Evolutionary conservation across 805 yeast genomes (phyloP), one percentile per base, ranked within the genome.

Genomic region (Starmerella sp.): DNA sequence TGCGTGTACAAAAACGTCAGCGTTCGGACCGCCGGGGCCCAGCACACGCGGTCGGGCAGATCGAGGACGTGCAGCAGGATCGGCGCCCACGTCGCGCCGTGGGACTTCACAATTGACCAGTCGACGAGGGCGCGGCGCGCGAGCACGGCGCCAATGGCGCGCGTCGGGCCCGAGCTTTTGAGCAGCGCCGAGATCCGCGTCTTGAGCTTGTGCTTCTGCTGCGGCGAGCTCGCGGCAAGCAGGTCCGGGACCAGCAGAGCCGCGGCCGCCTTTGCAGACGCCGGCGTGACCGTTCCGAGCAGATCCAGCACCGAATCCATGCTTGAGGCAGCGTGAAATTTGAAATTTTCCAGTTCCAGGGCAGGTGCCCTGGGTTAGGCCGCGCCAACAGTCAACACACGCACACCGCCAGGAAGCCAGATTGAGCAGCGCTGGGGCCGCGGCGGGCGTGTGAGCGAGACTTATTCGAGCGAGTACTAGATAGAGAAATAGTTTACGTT

Each of bases 131-230:
- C 60, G 0, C 57, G 52, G 6, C 60, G 54, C 31, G 66, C 69
- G 4, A 74, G 52, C 42, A 69, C 68, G 7, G 67, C 62, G 0
- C 73, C 77, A 45, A 64, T 66, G 67, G 75, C 74, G 31, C 71
- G 65, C n/a, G 54, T 15, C 31, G 67, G 63, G 35, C 69, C 69
- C 35, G 69, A 66, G 11, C 72, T 60, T 50, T 71, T 72, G 48
- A 75, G 59, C 6, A 75, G 58, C 8, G 70, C 60, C 15, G 71
- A 66, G 3, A 70, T 53, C 34, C 66, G 54, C 17, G 63, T 64
- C 29, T 64, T 62, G 54, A 67, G 61, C 56, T 66, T 67, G 59
- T 67, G 70, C 42, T 61, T 61, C 7, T 52, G 31, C 11, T 52
- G 55, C n/a, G 54, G 58, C 15, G 52, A 14, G 17, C 53, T 34